Evolutionary conservation across 176 grass and related monocot species (phyloP).

Genomic region (Coix lacrymajobi): DNA sequence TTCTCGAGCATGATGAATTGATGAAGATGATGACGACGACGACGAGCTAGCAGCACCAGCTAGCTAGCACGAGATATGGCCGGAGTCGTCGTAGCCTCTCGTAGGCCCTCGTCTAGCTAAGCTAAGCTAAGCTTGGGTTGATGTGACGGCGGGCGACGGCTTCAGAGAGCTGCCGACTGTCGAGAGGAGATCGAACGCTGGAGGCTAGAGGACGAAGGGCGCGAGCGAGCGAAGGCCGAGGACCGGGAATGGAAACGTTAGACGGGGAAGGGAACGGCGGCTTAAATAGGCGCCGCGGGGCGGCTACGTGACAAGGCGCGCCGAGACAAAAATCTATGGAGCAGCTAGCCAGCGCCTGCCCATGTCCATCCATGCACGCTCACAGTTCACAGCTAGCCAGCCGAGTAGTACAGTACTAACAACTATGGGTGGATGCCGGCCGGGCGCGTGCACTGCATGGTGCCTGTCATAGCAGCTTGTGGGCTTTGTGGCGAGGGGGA

Average conservation of each 20-base stretch:
- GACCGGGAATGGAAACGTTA: neutral
- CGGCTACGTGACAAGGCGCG: conserved; percentile 11
- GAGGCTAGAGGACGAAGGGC: too few relatives aligned
- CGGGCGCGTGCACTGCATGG: neutral
- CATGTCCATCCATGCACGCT: neutral
- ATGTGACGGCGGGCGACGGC: neutral
- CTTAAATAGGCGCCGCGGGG: conserved; percentile 34
- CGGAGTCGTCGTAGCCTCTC: neutral
- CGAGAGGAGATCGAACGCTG: neutral
- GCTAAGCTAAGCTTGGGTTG: neutral
- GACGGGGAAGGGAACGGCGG: conserved; percentile 26
- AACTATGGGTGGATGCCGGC: neutral
- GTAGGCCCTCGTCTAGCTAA: neutral
- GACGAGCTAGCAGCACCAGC: neutral
- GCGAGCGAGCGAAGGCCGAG: neutral
- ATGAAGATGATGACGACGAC: neutral
- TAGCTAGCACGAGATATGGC: neutral
- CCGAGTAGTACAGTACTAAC: too few relatives aligned
- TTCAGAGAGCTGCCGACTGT: neutral
- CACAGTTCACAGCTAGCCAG: neutral
- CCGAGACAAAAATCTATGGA: neutral
- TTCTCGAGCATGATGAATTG: conserved; percentile 48
- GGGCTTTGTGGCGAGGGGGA: neutral
- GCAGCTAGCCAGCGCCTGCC: neutral
- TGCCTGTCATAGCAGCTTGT: too few relatives aligned